phyloP scores from a whole-genome alignment of 208 protist genomes.

The Trypanosomatidae sp. region DNA sequence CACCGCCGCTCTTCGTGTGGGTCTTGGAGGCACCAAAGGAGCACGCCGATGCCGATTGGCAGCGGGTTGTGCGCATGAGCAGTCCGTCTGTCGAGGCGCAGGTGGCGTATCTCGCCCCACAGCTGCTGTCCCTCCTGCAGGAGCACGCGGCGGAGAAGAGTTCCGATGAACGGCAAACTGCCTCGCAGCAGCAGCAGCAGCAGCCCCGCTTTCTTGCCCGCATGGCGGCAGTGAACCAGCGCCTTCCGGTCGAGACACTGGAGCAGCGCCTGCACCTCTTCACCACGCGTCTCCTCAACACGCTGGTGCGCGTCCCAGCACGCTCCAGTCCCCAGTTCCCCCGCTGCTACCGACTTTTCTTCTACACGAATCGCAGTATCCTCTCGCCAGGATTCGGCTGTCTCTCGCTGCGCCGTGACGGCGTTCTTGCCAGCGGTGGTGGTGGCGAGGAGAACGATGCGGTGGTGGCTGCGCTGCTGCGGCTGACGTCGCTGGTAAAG shows the following conservation, averaged over 20 bases:
- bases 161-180: background rate
- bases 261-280: slow-evolving; percentile 74
- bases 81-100: slow-evolving; percentile 34
- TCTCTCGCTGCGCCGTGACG: slow-evolving; percentile 49
- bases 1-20: background rate
- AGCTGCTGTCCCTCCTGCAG: slow-evolving; percentile 48
- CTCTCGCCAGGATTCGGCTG: slow-evolving; percentile 68
- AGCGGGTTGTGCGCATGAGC: too few species aligned
- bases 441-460: too few species aligned
- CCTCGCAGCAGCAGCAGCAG: background rate
- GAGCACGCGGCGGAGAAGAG: slow-evolving; percentile 41
- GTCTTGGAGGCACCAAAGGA: too few species aligned
- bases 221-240: slow-evolving; percentile 9
- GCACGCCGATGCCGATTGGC: too few species aligned
- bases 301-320: slow-evolving; percentile 25
- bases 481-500: slow-evolving; percentile 41
- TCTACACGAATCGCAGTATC: slow-evolving; percentile 61
- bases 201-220: slow-evolving; percentile 14
- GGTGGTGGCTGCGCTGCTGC: slow-evolving; percentile 32
- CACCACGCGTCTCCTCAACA: slow-evolving; percentile 48
- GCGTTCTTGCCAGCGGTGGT: slow-evolving; percentile 1
- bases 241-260: slow-evolving; percentile 64
- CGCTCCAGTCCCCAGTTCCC: slow-evolving; percentile 19
- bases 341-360: slow-evolving; percentile 45
- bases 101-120: slow-evolving; percentile 31